Conservation (phyloP, 2,329 filamentous ascomycete species). For the Graphilbum fragrans region DNA sequence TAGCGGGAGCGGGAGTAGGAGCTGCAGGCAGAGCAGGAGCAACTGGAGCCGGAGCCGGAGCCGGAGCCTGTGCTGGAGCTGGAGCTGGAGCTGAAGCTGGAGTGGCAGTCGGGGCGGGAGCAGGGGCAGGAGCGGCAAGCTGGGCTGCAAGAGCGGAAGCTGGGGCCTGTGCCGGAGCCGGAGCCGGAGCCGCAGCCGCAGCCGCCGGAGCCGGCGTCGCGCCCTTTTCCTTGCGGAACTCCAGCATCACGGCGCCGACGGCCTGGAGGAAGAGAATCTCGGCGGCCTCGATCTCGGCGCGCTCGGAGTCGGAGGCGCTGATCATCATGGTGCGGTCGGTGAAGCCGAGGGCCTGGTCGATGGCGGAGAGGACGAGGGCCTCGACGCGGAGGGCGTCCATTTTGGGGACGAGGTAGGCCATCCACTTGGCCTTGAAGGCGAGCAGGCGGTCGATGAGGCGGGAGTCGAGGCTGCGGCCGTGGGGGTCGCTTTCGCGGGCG, state of each 20-base stretch:
- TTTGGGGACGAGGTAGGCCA: constrained; percentile 26
- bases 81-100: background rate
- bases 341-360: constrained; percentile 37
- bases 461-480: constrained; percentile 16
- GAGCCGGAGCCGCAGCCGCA: background rate
- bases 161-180: background rate
- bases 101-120: background rate
- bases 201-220: background rate
- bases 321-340: constrained; percentile 26
- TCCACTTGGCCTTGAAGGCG: constrained; percentile 32
- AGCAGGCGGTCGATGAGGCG: constrained; percentile 28
- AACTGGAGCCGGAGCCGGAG: no score
- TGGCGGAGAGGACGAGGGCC: constrained; percentile 34
- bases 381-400: constrained; percentile 30
- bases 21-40: background rate
- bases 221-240: background rate
- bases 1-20: background rate
- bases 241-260: constrained; percentile 7
- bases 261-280: constrained; percentile 19
- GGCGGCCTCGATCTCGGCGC: constrained; percentile 16
- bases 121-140: background rate
- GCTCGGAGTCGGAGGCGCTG: constrained; percentile 14
- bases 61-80: background rate
- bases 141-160: background rate
- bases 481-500: constrained; percentile 4